phyloP scores from a whole-genome alignment of 192 early-diverging fungal genomes.

The Geranomyces michiganensis region DNA sequence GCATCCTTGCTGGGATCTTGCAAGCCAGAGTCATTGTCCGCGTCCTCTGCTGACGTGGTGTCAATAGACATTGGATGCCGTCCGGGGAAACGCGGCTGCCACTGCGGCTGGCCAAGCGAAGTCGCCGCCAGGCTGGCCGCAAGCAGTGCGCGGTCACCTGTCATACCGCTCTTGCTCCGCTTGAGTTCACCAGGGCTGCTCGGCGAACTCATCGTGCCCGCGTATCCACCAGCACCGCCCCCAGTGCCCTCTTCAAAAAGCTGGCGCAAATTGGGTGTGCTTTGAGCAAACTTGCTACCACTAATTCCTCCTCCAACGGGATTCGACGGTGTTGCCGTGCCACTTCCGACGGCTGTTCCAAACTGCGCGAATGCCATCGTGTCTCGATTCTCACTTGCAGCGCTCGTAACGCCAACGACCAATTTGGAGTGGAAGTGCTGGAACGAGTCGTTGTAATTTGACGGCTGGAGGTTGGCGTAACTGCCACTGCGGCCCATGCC shows the following conservation, averaged over 20 bases:
- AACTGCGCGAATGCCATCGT: slow-evolving; percentile 8
- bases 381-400: background rate
- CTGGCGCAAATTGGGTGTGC: slow-evolving; percentile 46
- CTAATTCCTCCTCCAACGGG: slow-evolving; percentile 7
- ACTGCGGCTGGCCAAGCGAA: background rate
- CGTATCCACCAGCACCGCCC: slow-evolving; percentile 13
- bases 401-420: slow-evolving; percentile 46
- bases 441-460: slow-evolving; percentile 56
- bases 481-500: slow-evolving; percentile 31
- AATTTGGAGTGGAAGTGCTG: slow-evolving; percentile 63
- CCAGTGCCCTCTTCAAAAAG: slow-evolving; percentile 45
- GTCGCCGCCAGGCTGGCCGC: slow-evolving; percentile 36
- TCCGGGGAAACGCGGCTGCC: slow-evolving; percentile 2
- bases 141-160: slow-evolving; percentile 9
- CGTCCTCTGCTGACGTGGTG: background rate
- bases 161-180: slow-evolving; percentile 18
- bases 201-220: background rate
- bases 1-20: slow-evolving; percentile 25
- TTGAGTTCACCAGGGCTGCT: slow-evolving; percentile 12
- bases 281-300: slow-evolving; percentile 36
- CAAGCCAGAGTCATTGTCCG: slow-evolving; percentile 18
- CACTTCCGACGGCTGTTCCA: slow-evolving; percentile 3
- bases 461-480: slow-evolving; percentile 51
- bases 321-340: background rate
- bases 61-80: slow-evolving; percentile 23